Base-by-base conservation (phyloP, 2,329 filamentous ascomycete species). In the Thielaviopsis populi region DNA sequence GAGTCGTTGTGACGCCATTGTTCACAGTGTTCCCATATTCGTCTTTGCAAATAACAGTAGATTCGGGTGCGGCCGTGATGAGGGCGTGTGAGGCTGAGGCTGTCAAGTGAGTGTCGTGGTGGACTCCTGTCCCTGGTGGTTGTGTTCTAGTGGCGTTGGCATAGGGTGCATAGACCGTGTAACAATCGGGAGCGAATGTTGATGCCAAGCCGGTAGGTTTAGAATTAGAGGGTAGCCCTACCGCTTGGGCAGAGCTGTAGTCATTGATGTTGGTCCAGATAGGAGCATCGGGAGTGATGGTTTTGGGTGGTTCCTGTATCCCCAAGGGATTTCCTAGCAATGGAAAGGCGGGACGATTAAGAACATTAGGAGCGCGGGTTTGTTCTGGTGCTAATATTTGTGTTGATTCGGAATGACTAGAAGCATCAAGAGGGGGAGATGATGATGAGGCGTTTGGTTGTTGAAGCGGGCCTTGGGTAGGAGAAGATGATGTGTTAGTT, bases 131-230 rank as follows among this genome's bases (percentile, higher is more conserved):
- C 22, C 50, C 40, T 19, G 50, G 22, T 10, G 17, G 41, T 11
- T 46, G 63, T 19, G 43, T 37, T 43, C 56, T 24, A 5, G 64
- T 65, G 17, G 60, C 42, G 24, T 65, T 65, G 19, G 60, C 53
- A 41, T 59, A 65, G 2, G 64, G 64, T 27, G 64, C 64, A 27
- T 59, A 65, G 53, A 65, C 62, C 1, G 64, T 65, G 22, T 54
- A 62, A 42, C 64, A 65, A 50, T 43, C 62, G 17, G 53, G 53
- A 10, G 53, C 53, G 13, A 46, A 63, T 27, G 13, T 40, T 19
- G 15, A 33, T 63, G 24, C 46, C 6, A 24, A 13, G 22, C 46
- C 46, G 24, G 46, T 50, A 5, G 46, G 46, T 15, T 50, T 8
- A 22, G 6, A 62, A n/a, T 61, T 13, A 3, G n/a, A n/a, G 24